Evolutionary conservation across 345 rosid genomes (phyloP).

Genomic region (Passiflora organensis): DNA sequence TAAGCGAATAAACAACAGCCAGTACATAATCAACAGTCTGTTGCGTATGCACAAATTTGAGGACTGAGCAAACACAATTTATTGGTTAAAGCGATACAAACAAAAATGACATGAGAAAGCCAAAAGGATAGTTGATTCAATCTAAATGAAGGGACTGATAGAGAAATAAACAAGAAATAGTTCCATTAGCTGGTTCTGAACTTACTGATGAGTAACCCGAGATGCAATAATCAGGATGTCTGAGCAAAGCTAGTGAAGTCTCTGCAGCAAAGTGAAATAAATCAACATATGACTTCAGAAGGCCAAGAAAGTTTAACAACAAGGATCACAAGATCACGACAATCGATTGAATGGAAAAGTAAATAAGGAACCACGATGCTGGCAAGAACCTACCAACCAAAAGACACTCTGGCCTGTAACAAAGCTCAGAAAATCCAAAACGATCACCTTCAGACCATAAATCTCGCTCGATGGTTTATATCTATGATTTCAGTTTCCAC

Average conservation of each 20-base stretch:
- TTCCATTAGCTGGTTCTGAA: conserved; percentile 2
- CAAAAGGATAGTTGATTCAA: not conserved
- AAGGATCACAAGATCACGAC: no score
- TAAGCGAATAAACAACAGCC: not conserved
- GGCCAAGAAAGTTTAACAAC: no score
- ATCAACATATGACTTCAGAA: not conserved
- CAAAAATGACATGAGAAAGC: not conserved
- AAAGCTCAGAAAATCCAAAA: no score
- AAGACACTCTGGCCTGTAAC: no score
- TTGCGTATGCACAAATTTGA: no score
- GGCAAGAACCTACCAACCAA: no score
- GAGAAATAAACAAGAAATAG: not conserved
- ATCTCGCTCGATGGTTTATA: no score
- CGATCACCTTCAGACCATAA: no score
- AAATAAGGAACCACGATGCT: no score
- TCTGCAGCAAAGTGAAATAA: conserved; percentile 41
- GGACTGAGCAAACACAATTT: not conserved
- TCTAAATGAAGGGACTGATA: not conserved
- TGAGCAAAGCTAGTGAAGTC: conserved; percentile 77
- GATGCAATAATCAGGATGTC: conserved; percentile 94
- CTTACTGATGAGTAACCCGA: conserved; percentile 92
- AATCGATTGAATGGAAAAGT: no score
- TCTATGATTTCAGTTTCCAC: no score
- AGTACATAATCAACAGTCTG: not conserved
- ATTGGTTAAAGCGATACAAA: not conserved